Conservation (phyloP, 1,139 yeast genomes). For the Taphrina confusa region DNA sequence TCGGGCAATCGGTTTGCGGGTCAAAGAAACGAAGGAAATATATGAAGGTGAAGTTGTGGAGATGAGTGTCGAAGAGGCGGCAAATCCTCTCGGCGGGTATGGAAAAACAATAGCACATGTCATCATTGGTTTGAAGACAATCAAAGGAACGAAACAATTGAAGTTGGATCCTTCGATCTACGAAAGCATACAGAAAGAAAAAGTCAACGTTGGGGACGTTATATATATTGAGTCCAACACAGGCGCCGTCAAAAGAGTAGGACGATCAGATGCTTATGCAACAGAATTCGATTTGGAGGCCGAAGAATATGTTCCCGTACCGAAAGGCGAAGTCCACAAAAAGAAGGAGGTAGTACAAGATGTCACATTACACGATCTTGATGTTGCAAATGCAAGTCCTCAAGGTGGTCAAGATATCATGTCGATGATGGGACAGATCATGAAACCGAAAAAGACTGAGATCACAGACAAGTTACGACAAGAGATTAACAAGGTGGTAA, state of each 20-base stretch:
- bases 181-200: conserved; percentile 93
- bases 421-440: conserved; percentile 97
- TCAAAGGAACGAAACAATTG: conserved; percentile 90
- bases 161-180: conserved; percentile 93
- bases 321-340: conserved; percentile 98
- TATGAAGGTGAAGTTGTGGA: conserved; percentile 98
- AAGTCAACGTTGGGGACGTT: conserved; percentile 93
- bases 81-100: conserved; percentile 94
- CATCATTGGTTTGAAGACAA: conserved; percentile 88
- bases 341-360: conserved; percentile 98
- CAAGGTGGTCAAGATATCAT: conserved; percentile 98
- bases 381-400: conserved; percentile 93
- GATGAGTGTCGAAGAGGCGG: conserved; percentile 94
- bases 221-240: conserved; percentile 96
- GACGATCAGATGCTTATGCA: conserved; percentile 96
- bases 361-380: conserved; percentile 92
- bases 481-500: conserved; percentile 94
- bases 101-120: conserved; percentile 96
- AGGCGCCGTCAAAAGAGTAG: conserved; percentile 96
- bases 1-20: conserved; percentile 86
- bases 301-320: conserved; percentile 96
- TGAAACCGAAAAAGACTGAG: conserved; percentile 97
- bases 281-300: conserved; percentile 98
- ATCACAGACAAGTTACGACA: conserved; percentile 91
- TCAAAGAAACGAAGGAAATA: conserved; percentile 95